Conservation (phyloP, 345 rosid genomes). For the Camelina neglecta region DNA sequence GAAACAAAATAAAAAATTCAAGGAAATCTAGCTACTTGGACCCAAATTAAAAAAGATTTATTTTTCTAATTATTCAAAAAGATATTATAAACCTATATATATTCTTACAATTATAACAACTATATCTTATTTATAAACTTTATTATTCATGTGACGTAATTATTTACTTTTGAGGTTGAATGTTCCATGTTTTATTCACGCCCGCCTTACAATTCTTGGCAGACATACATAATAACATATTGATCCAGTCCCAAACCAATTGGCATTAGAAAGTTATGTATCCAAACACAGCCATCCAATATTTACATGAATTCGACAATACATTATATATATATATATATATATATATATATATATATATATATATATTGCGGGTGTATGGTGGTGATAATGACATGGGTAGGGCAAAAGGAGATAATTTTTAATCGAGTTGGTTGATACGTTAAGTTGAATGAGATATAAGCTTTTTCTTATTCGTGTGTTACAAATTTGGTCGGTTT, state of each 20-base stretch:
- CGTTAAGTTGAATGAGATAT: constrained; percentile 12
- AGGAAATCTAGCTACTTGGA: background rate
- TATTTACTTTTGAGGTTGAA: background rate
- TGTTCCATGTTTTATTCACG: background rate
- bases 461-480: background rate
- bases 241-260: background rate
- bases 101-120: no score
- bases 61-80: no score
- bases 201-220: background rate
- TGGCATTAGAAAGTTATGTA: background rate
- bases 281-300: background rate
- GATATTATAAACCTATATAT: no score
- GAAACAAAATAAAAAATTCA: no score
- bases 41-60: background rate
- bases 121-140: no score
- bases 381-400: constrained; percentile 20
- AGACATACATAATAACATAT: background rate
- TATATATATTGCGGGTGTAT: background rate
- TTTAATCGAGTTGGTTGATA: constrained; percentile 27
- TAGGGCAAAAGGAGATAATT: background rate
- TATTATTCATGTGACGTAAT: background rate
- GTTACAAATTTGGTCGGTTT: constrained; percentile 35
- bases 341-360: no score
- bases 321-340: no score
- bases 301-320: background rate